Evolutionary conservation across 108 stramenopile species (phyloP), one percentile per base, ranked within the genome.

Genomic region (Stephanodiscus triporus): DNA sequence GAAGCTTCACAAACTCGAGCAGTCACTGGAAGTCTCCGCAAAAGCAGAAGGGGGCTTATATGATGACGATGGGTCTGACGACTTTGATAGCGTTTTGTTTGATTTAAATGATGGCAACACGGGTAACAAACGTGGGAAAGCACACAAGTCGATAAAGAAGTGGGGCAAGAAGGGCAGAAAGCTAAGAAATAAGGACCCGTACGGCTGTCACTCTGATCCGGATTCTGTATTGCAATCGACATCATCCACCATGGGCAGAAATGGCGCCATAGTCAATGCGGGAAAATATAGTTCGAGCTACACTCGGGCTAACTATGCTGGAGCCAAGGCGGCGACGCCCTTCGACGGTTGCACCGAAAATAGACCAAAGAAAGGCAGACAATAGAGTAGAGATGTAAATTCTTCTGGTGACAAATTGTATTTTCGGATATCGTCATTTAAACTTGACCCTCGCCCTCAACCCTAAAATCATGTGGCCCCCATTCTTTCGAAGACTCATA

Each of bases 101-200:
- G 87, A 82, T 17, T 60, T 80, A 40, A 77, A 82, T 14, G 73
- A 76, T 23, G 84, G 71, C 66, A 49, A 45, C 5, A 51, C 60
- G 37, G 88, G 64, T 45, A 83, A 72, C 4, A 85, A 81, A 53
- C 59, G 77, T 54, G 86, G 85, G 2, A 88, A 82, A n/a, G 62
- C 61, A 11, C 85, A 85, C 70, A 88, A 87, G 59, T 66, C 78
- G 3, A 89, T 88, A 43, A 86, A 91, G 64, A 91, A 90, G 70
- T 86, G 90, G 84, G 94, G 93, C 10, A 93, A 94, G 63, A 97
- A 97, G 68, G 90, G 91, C 6, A 75, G 92, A 14, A 97, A 97
- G 69, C 36, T 82, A 20, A 83, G 94, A 26, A 86, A 97, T 48
- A 88, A 89, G 61, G 97, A 97, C 76, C 97, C 97, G 1, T 97